A percentile compares a stretch with the other conserved stretches of the same genome.
These are phyloP conservation scores for Chalciporus piperatus DNA, from an alignment of 768 basidiomycete species.

Conservation along the genomic window DNA sequence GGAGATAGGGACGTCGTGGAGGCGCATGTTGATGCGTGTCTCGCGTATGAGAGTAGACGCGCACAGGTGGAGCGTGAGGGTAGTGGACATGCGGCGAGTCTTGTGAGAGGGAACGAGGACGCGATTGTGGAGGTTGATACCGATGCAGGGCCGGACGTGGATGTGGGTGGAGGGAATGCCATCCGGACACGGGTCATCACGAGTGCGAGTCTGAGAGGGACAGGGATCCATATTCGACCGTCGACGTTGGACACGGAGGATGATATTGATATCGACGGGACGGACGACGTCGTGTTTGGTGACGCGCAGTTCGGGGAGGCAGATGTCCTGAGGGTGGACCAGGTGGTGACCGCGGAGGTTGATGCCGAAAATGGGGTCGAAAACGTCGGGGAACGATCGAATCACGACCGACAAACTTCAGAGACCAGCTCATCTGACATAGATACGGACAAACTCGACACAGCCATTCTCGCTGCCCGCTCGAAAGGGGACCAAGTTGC, in stretches of 20 bases:
- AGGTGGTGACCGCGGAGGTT: conserved; percentile 40
- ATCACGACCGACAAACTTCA: conserved; percentile 37
- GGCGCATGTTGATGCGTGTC: conserved; percentile 80
- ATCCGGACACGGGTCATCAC: conserved; percentile 39
- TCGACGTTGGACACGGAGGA: conserved; percentile 69
- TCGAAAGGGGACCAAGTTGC: conserved; percentile 46
- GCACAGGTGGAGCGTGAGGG: conserved; percentile 33
- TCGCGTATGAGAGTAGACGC: conserved; percentile 52
- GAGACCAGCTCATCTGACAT: conserved; percentile 16
- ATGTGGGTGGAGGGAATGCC: conserved; percentile 29
- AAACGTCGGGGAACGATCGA: conserved; percentile 9
- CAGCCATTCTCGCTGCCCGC: conserved; percentile 48
- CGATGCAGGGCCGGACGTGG: conserved; percentile 40
- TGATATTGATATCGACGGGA: conserved; percentile 78
- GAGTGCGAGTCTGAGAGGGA: conserved; percentile 43
- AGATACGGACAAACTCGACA: conserved; percentile 46
- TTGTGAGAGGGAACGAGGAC: conserved; percentile 32
- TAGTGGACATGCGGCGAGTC: conserved; percentile 21
- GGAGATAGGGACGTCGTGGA: conserved; percentile 74
- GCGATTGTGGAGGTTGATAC: conserved; percentile 31
- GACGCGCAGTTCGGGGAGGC: conserved; percentile 73
- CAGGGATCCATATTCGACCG: conserved; percentile 67
- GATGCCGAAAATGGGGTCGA: background rate
- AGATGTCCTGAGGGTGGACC: conserved; percentile 48
- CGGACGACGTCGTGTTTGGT: conserved; percentile 65